phyloP scores from a whole-genome alignment of 805 yeast genomes.

The Vanderwaltozyma yarrowii region DNA sequence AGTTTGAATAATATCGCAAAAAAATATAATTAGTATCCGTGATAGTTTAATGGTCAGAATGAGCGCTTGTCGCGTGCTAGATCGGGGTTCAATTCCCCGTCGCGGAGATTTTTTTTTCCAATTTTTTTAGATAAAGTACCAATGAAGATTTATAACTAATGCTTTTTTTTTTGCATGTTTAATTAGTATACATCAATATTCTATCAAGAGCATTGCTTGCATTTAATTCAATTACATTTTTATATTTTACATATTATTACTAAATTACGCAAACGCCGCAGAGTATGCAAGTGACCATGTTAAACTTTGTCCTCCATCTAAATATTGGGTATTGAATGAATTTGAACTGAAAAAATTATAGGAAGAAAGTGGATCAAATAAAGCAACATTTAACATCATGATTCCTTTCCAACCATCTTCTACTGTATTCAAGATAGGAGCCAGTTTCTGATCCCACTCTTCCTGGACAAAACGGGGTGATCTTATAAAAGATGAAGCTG shows the following conservation, averaged over 20 bases:
- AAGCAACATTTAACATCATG: slow-evolving; percentile 62
- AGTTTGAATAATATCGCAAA: no score
- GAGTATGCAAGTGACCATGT: slow-evolving; percentile 80
- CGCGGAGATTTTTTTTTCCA: slow-evolving; percentile 1
- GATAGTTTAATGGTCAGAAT: slow-evolving; percentile 5
- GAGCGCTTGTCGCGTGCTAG: slow-evolving; percentile 4
- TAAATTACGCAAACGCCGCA: slow-evolving; percentile 27
- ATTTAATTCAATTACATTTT: no score
- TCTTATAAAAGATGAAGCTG: slow-evolving; percentile 51
- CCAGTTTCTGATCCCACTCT: slow-evolving; percentile 51
- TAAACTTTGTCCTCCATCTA: slow-evolving; percentile 78
- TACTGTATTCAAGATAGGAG: slow-evolving; percentile 36
- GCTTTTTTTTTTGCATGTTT: no score
- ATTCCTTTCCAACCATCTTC: slow-evolving; percentile 67
- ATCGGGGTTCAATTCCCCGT: slow-evolving; percentile 5
- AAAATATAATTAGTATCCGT: no score
- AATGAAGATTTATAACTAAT: no score
- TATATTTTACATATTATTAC: no score
- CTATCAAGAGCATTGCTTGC: no score
- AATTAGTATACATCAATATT: no score
- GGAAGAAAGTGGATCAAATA: slow-evolving; percentile 55
- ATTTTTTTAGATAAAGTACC: no score
- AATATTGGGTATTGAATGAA: slow-evolving; percentile 42
- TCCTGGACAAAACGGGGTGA: slow-evolving; percentile 39
- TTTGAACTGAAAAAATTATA: slow-evolving; percentile 50